A percentile compares a stretch with the other conserved stretches of the same genome.
Conservation (phyloP, 306 rosid genomes). For the Lathyrus tuberosus region DNA sequence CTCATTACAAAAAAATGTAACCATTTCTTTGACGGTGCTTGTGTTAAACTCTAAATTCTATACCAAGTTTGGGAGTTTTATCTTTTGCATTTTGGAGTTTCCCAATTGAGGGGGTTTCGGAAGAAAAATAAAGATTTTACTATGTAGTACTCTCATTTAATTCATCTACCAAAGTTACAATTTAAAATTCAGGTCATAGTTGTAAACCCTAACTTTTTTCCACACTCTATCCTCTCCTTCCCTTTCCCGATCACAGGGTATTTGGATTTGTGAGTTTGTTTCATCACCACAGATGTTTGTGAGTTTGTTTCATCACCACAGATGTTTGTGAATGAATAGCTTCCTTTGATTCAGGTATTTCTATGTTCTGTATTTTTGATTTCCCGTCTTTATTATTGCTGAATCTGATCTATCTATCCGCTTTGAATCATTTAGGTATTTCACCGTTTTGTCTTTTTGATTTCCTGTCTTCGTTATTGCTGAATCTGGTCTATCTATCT, state of each 20-base stretch:
- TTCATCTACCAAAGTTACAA: conserved; percentile 1
- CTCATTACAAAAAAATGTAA: conserved; percentile 83
- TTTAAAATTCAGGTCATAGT: background rate
- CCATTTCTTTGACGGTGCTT: conserved; percentile 81
- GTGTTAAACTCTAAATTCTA: conserved; percentile 65
- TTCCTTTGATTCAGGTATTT: conserved; percentile 9
- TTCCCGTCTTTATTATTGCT: conserved; percentile 5
- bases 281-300: background rate
- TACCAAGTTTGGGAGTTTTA: conserved; percentile 65
- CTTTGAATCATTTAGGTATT: background rate
- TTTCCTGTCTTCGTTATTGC: conserved; percentile 6
- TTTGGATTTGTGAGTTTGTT: background rate
- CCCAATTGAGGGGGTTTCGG: background rate
- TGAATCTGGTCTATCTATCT: background rate
- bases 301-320: no score
- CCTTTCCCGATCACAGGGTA: no score
- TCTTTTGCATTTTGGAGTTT: background rate
- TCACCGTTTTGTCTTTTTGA: background rate
- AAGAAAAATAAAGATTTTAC: no score
- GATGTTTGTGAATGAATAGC: no score
- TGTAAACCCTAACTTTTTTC: background rate
- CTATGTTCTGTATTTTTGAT: background rate
- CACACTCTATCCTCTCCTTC: background rate
- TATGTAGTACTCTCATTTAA: background rate
- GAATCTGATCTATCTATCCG: background rate